Evolutionary conservation across 2,329 filamentous ascomycete species (phyloP), one percentile per base, ranked within the genome.

Genomic region (Dryadomyces quercus-mongolicae): DNA sequence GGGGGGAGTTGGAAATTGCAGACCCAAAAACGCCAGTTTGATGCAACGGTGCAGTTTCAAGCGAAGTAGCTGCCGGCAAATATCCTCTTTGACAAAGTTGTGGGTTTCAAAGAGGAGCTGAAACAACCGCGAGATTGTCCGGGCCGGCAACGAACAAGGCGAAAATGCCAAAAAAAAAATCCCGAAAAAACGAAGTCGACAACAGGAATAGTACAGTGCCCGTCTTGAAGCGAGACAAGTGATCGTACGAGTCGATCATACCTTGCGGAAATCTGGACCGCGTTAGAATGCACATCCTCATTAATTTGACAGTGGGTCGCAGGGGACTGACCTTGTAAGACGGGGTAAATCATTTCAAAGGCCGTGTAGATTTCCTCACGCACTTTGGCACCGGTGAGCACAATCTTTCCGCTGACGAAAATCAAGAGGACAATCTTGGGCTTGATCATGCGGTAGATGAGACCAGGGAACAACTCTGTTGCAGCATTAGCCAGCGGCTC

Each of bases 371-470:
- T 97, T 73, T 97, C 93, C 72, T 98, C 93, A 62, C 93, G 86
- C 61, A 98, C 92, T 70, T 98, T 97, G 62, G 93, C 93, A 66
- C 93, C 93, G 46, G 93, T 97, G 67, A 97, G 80, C 64, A 97
- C 93, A 58, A 97, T 97, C 80, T 97, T 97, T 67, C 92, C 93
- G 65, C 86, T 93, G 65, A 97, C 92, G 74, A 97, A 97, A 71
- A 98, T 96, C 67, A 97, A 77, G 20, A 97, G 83, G 53, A 97
- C 92, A 62, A 97, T 96, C 83, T 97, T 97, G n/a, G 93, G 93
- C 78, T 97, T 97, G 79, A 97, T 96, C 93, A 98, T 98, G 69
- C 93, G 89, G 74, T 98, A 98, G 74, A 98, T 98, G 53, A 98
- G 84, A 82, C 93, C 93, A 66, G 93, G 93, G 81, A 98, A 98